phyloP scores from a whole-genome alignment of 2,329 filamentous ascomycete genomes.

The Xylariaceae sp. region DNA sequence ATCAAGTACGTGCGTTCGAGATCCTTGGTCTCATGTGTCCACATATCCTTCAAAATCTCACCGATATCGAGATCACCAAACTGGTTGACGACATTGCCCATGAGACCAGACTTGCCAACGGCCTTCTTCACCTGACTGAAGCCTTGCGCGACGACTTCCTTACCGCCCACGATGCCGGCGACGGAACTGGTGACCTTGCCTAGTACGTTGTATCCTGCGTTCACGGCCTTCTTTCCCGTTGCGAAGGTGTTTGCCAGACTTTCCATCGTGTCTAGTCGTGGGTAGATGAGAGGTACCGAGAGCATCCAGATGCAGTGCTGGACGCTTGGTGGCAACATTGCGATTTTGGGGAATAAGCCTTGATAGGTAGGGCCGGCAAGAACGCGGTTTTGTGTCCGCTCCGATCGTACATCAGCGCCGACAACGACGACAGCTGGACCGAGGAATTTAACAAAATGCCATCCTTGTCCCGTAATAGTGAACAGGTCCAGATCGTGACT shows the following conservation, averaged over 20 bases:
- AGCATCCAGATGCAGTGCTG: constrained; percentile 98
- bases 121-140: constrained; percentile 96
- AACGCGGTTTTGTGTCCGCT: constrained; percentile 83
- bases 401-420: constrained; percentile 85
- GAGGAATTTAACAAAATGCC: constrained; percentile 97
- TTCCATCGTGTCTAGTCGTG: constrained; percentile 84
- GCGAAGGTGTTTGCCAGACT: constrained; percentile 85
- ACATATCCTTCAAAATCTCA: constrained; percentile 92
- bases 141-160: constrained; percentile 84
- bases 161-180: constrained; percentile 90
- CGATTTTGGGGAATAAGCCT: constrained; percentile 92
- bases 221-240: constrained; percentile 94
- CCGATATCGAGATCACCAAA: constrained; percentile 94
- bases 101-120: constrained; percentile 88
- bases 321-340: constrained; percentile 81
- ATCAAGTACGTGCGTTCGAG: constrained; percentile 95
- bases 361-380: constrained; percentile 97
- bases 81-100: constrained; percentile 92
- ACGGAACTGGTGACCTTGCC: constrained; percentile 94
- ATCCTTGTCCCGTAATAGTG: constrained; percentile 92
- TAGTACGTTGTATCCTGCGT: constrained; percentile 90
- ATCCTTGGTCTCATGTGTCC: constrained; percentile 98
- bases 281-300: constrained; percentile 85
- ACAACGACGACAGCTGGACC: constrained; percentile 87
- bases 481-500: constrained; percentile 87